Conservation (phyloP, 2,329 filamentous ascomycete species). For the Colletotrichum filicis region DNA sequence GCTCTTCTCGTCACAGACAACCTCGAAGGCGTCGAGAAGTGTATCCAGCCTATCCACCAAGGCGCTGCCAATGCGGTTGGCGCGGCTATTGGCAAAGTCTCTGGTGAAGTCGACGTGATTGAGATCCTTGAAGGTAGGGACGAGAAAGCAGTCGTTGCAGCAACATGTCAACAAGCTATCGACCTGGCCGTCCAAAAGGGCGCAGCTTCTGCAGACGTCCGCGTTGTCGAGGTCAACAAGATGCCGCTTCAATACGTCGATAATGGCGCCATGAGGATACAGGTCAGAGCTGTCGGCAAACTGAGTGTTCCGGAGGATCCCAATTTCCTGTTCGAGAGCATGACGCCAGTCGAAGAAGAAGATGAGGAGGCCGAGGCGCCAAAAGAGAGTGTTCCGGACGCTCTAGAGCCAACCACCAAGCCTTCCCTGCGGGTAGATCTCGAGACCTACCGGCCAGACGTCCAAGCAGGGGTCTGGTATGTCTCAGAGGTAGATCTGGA, state of each 20-base stretch:
- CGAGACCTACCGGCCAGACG: constrained; percentile 33
- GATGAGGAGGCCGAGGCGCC: constrained; percentile 35
- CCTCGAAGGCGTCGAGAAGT: constrained; percentile 60
- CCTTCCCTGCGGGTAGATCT: constrained; percentile 45
- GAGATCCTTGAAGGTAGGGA: constrained; percentile 54
- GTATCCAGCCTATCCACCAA: constrained; percentile 61
- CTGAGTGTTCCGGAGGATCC: constrained; percentile 42
- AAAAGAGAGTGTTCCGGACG: constrained; percentile 44
- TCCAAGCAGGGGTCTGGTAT: constrained; percentile 33
- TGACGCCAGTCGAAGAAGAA: constrained; percentile 27
- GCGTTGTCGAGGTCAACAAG: constrained; percentile 58
- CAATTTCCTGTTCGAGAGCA: constrained; percentile 30
- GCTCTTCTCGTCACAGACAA: constrained; percentile 60
- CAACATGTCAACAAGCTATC: constrained; percentile 46
- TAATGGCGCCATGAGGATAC: constrained; percentile 47
- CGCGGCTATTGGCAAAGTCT: constrained; percentile 67
- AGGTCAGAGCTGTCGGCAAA: constrained; percentile 47
- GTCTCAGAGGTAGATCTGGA: constrained; percentile 38
- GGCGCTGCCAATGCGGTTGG: constrained; percentile 71
- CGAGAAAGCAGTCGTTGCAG: constrained; percentile 50
- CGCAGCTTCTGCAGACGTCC: constrained; percentile 44
- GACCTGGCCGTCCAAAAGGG: constrained; percentile 20
- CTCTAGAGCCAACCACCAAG: constrained; percentile 43
- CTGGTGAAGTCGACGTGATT: constrained; percentile 63
- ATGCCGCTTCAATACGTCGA: constrained; percentile 50